Base-by-base conservation (phyloP, 495 filamentous ascomycete genomes). In the Penicillium fimorum region DNA sequence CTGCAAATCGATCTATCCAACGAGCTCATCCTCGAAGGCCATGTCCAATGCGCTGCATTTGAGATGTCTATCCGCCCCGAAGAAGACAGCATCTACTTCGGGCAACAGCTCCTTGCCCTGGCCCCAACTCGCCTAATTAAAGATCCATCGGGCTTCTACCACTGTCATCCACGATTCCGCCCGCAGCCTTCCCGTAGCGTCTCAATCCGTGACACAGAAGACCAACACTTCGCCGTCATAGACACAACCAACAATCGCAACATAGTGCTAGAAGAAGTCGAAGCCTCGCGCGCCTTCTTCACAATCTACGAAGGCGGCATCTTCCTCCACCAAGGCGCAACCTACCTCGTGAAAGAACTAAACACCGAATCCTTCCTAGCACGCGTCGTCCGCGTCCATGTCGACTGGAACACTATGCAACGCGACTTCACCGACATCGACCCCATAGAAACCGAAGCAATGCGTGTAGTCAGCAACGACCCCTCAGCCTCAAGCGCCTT, bases 261-360 rank as follows among this genome's bases (percentile, higher is more conserved):
- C 70, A 68, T 86, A 3, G 86, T 99, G 5, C 82, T 99, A 4
- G 94, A 99, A 77, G 91, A 96, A 70, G 82, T 97, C n/a, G 94
- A 97, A 69, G 91, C 91, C 15, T 94, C 91, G 6, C 86, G 95
- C 17, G 94, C 95, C 2, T 91, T 91, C 72, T 97, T 97, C 73
- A 95, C 91, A 40, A 84, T 97, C 60, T 97, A 97, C 68, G 93
- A 97, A 76, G 94, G 95, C 27, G 94, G 90, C 53, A 96, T 99
- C 59, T 99, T 96, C 79, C 82, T 97, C 6, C 95, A 97, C 70
- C 92, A 97, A 77, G 94, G 94, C 51, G 82, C 84, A 55, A 94
- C 86, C 2, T 99, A 96, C 69, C 82, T 99, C 2, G 88, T 99
- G 51, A 87, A 89, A 61, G 90, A 97, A 63, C 89, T 97, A 66